These are phyloP conservation scores for Fusarium kyushuense DNA, from an alignment of 2,329 filamentous ascomycete genomes.

Conservation along the genomic window DNA sequence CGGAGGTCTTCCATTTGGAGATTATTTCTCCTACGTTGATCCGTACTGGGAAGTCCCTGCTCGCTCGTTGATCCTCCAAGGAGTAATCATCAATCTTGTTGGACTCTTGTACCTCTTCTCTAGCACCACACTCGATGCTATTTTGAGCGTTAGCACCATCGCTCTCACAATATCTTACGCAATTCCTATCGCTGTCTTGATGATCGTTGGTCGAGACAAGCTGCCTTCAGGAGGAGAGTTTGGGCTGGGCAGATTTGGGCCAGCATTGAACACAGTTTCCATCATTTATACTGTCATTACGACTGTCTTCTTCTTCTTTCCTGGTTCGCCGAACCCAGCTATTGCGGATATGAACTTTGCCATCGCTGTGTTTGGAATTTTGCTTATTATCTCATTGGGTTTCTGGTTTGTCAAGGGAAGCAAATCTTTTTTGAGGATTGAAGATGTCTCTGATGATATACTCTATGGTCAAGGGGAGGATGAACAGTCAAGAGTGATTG, in stretches of 20 bases:
- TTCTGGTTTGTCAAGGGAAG: constrained; percentile 64
- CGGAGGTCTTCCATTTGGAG: constrained; percentile 59
- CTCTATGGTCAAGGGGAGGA: constrained; percentile 21
- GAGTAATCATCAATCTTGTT: constrained; percentile 55
- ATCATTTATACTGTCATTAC: constrained; percentile 64
- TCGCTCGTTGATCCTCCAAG: constrained; percentile 64
- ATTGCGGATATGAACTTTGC: constrained; percentile 67
- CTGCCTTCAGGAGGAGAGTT: constrained; percentile 60
- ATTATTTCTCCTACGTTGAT: constrained; percentile 60
- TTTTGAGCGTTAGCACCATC: constrained; percentile 67
- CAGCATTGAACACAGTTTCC: constrained; percentile 59
- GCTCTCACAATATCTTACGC: constrained; percentile 64
- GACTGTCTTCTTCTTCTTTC: constrained; percentile 68
- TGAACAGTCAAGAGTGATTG: neutral
- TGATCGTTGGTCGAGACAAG: constrained; percentile 63
- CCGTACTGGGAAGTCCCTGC: constrained; percentile 64
- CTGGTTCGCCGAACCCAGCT: constrained; percentile 57
- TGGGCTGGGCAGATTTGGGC: constrained; percentile 58
- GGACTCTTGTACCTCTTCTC: constrained; percentile 68
- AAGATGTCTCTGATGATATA: constrained; percentile 20
- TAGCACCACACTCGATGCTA: constrained; percentile 64
- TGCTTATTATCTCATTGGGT: constrained; percentile 61
- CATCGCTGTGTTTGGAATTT: constrained; percentile 66
- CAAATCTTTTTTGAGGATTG: constrained; percentile 52
- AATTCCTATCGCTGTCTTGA: constrained; percentile 61